These are phyloP conservation scores for Saccharomycopsis sp. DNA, from an alignment of 805 yeast species.

Conservation along the genomic window DNA sequence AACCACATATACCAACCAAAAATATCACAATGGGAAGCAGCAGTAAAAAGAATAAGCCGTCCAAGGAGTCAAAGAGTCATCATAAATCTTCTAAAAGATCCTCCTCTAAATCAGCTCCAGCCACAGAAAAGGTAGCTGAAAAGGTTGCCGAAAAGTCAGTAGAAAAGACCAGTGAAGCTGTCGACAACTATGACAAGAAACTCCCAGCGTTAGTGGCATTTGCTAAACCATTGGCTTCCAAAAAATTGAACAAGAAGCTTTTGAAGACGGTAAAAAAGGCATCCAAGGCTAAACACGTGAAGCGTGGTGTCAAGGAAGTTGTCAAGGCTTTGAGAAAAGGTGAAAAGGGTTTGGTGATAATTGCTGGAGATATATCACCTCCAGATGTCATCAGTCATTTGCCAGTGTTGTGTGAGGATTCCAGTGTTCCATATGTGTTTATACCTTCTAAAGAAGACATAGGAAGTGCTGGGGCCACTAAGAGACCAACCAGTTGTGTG, in stretches of 20 bases:
- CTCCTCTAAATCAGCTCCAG: slow-evolving; percentile 23
- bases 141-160: slow-evolving; percentile 33
- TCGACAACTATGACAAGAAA: slow-evolving; percentile 86
- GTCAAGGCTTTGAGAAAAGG: slow-evolving; percentile 97
- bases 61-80: slow-evolving; percentile 18
- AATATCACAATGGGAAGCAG: slow-evolving; percentile 20
- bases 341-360: slow-evolving; percentile 90
- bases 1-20: too few relatives aligned
- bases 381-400: slow-evolving; percentile 94
- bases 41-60: slow-evolving; percentile 14
- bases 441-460: slow-evolving; percentile 97
- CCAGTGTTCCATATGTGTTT: slow-evolving; percentile 83
- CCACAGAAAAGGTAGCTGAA: slow-evolving; percentile 26
- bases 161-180: slow-evolving; percentile 31
- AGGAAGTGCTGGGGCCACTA: slow-evolving; percentile 98
- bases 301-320: slow-evolving; percentile 98
- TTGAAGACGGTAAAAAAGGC: slow-evolving; percentile 96
- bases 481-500: slow-evolving; percentile 97
- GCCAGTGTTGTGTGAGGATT: slow-evolving; percentile 96
- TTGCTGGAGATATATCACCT: slow-evolving; percentile 98
- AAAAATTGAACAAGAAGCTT: slow-evolving; percentile 91
- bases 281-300: slow-evolving; percentile 95
- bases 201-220: slow-evolving; percentile 86
- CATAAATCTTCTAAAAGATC: slow-evolving; percentile 9
- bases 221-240: slow-evolving; percentile 92